Conservation (phyloP, 2,329 filamentous ascomycete species). For the Trichoderma asperellum region DNA sequence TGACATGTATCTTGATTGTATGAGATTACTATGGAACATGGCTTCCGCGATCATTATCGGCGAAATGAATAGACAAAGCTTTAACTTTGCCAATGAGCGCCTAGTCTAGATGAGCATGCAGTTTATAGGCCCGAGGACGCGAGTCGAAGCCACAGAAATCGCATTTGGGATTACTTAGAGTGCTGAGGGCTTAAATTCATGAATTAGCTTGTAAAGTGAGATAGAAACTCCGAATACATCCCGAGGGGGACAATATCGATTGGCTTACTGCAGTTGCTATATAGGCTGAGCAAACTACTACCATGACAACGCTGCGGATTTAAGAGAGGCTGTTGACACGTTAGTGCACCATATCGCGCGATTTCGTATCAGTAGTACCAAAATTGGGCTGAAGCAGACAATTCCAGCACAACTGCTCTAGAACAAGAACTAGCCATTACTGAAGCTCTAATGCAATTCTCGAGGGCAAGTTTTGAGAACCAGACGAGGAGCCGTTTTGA, state of each 20-base stretch:
- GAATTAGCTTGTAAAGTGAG: not conserved
- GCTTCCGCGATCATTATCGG: not conserved
- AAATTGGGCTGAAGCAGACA: not conserved
- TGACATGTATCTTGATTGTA: not conserved
- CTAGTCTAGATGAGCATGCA: not conserved
- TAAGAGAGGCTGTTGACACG: not conserved
- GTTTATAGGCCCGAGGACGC: not conserved
- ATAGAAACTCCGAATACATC: not conserved
- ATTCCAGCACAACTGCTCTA: not conserved
- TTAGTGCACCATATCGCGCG: not conserved
- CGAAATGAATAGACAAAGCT: not conserved
- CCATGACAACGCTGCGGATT: not conserved
- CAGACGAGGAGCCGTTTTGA: not conserved
- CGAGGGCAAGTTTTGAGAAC: not conserved
- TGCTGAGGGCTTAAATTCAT: not conserved
- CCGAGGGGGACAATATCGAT: not conserved
- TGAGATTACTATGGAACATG: not conserved
- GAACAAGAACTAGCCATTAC: not conserved
- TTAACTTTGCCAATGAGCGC: not conserved
- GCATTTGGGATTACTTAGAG: not conserved
- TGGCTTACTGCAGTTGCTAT: not conserved
- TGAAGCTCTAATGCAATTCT: not conserved
- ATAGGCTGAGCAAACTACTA: not conserved
- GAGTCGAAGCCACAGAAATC: not conserved
- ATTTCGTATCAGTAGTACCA: not conserved